phyloP scores from a whole-genome alignment of 177 flowering plant species.

The Vitis hybrid region DNA sequence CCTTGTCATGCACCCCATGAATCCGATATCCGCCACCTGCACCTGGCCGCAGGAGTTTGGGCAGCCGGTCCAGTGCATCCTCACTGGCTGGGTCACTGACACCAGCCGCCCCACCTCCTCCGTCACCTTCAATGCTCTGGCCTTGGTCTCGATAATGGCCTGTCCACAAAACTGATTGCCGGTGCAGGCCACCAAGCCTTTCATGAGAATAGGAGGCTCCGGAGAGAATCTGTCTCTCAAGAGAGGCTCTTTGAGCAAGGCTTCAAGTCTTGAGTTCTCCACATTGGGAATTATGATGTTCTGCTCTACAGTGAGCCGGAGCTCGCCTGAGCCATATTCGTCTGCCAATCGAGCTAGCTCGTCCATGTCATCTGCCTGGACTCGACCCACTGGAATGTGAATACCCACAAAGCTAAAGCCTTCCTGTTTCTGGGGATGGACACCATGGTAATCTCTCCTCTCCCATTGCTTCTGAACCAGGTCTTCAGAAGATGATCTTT shows the following conservation, averaged over 20 bases:
- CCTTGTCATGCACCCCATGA: slow-evolving; percentile 95
- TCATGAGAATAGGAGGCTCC: slow-evolving; percentile 76
- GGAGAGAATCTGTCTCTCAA: slow-evolving; percentile 61
- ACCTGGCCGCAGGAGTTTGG: slow-evolving; percentile 93
- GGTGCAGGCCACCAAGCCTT: slow-evolving; percentile 88
- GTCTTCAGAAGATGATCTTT: slow-evolving; percentile 71
- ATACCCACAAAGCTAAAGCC: slow-evolving; percentile 82
- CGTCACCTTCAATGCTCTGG: slow-evolving; percentile 81
- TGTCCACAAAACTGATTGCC: slow-evolving; percentile 98
- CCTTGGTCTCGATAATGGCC: slow-evolving; percentile 95
- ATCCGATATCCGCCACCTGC: slow-evolving; percentile 96
- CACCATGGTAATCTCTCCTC: slow-evolving; percentile 84
- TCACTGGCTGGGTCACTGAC: slow-evolving; percentile 55
- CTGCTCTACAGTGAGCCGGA: slow-evolving; percentile 95
- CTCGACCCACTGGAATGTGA: slow-evolving; percentile 91
- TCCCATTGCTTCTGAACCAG: slow-evolving; percentile 70
- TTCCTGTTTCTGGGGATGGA: slow-evolving; percentile 86
- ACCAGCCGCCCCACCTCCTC: slow-evolving; percentile 74
- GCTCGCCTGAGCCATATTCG: slow-evolving; percentile 85
- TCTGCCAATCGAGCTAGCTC: slow-evolving; percentile 90
- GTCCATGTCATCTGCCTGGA: slow-evolving; percentile 91
- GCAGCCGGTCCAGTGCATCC: slow-evolving; percentile 99
- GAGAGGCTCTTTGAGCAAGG: slow-evolving; percentile 70
- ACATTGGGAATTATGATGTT: slow-evolving; percentile 88
- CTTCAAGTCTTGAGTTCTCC: slow-evolving; percentile 56